Percentiles rank a stretch among this genome's conserved stretches.
Conservation (phyloP, 2,329 filamentous ascomycete genomes). For the Nannizziopsis barbatae region DNA sequence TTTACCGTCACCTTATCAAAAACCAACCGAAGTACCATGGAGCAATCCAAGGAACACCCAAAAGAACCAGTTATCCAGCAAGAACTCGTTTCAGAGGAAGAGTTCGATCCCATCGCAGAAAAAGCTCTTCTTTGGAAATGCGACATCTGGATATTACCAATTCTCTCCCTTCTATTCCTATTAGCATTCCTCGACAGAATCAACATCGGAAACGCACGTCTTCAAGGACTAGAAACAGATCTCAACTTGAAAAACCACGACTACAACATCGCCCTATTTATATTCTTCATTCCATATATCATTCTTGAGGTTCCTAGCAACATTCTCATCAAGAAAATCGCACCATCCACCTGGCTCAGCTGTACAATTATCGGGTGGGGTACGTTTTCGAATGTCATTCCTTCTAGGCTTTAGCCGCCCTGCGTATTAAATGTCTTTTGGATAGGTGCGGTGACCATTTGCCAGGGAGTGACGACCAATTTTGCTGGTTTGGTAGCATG, state of each 20-base stretch:
- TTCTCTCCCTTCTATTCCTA: slow-evolving; percentile 38
- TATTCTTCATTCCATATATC: slow-evolving; percentile 40
- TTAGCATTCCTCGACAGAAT: slow-evolving; percentile 39
- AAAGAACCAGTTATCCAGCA: slow-evolving; percentile 12
- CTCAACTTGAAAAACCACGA: slow-evolving; percentile 34
- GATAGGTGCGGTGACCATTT: slow-evolving; percentile 34
- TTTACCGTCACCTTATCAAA: background rate
- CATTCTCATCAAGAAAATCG: slow-evolving; percentile 35
- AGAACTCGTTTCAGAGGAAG: slow-evolving; percentile 15
- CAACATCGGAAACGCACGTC: slow-evolving; percentile 40
- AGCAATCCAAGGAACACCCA: slow-evolving; percentile 1
- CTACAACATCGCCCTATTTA: slow-evolving; percentile 35
- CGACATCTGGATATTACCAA: slow-evolving; percentile 40
- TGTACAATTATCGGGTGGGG: slow-evolving; percentile 33
- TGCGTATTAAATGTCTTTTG: background rate
- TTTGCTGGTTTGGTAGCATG: slow-evolving; percentile 32
- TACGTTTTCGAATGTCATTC: slow-evolving; percentile 1
- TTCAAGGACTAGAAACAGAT: slow-evolving; percentile 35
- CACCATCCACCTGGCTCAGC: slow-evolving; percentile 34
- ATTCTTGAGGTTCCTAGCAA: slow-evolving; percentile 40
- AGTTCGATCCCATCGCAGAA: slow-evolving; percentile 19
- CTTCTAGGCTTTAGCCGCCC: background rate
- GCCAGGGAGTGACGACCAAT: slow-evolving; percentile 32
- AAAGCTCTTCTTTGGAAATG: slow-evolving; percentile 40
- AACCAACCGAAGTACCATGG: background rate